phyloP scores from a whole-genome alignment of 2,329 filamentous ascomycete species.

The Colletotrichum truncatum region DNA sequence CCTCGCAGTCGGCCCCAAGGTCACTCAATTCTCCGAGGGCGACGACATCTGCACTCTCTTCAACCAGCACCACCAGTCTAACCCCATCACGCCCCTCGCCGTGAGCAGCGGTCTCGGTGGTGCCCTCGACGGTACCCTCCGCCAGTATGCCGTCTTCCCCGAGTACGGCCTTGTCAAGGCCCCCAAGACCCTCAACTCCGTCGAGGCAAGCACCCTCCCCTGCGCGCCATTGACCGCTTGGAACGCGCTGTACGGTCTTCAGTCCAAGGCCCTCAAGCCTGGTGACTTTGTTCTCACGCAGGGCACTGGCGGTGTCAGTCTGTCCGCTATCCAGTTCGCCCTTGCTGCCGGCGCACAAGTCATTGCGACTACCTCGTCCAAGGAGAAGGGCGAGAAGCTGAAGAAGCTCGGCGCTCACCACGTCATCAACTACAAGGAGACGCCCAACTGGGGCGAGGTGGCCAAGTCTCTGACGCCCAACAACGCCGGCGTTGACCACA shows the following conservation, averaged over 20 bases:
- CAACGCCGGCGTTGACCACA: slow-evolving; percentile 55
- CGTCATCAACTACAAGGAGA: slow-evolving; percentile 59
- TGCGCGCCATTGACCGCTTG: slow-evolving; percentile 73
- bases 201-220: slow-evolving; percentile 65
- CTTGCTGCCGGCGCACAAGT: slow-evolving; percentile 58
- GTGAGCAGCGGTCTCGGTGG: slow-evolving; percentile 71
- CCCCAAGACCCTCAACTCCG: slow-evolving; percentile 62
- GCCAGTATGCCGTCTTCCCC: slow-evolving; percentile 73
- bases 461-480: slow-evolving; percentile 50
- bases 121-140: slow-evolving; percentile 72
- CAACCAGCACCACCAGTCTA: slow-evolving; percentile 62
- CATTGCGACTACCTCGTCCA: slow-evolving; percentile 57
- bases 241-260: slow-evolving; percentile 71
- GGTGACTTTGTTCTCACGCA: slow-evolving; percentile 71
- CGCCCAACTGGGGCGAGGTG: slow-evolving; percentile 54
- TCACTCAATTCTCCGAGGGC: slow-evolving; percentile 58
- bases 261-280: slow-evolving; percentile 54
- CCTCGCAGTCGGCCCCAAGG: slow-evolving; percentile 58
- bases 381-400: slow-evolving; percentile 52
- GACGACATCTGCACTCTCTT: slow-evolving; percentile 70
- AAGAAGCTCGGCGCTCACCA: slow-evolving; percentile 58
- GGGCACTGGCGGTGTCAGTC: slow-evolving; percentile 75
- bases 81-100: slow-evolving; percentile 45
- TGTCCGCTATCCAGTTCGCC: slow-evolving; percentile 71
- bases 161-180: slow-evolving; percentile 73